A percentile compares a stretch with the other conserved stretches of the same genome.
Evolutionary conservation across 176 grass and related monocot species (phyloP).

Genomic region (Oryza officinalis): DNA sequence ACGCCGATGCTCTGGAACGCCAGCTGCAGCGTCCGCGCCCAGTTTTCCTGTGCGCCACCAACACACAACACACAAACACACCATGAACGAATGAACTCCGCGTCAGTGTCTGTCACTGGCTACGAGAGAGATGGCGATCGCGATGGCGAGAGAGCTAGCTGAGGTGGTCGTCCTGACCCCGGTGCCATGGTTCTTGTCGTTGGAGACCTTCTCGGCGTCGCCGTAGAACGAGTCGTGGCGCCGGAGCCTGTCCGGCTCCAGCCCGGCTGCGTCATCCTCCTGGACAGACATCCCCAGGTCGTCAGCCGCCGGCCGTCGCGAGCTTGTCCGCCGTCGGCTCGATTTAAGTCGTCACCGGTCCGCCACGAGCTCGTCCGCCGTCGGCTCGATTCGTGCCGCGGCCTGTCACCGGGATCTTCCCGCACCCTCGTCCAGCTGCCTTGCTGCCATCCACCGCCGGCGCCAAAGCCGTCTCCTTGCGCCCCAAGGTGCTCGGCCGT

Average conservation of each 20-base stretch:
- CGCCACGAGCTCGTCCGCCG: too few relatives aligned
- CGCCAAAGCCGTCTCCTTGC: too few relatives aligned
- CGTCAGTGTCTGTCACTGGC: neutral
- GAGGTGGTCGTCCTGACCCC: slow-evolving; percentile 32
- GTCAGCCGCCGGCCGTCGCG: too few relatives aligned
- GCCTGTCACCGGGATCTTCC: too few relatives aligned
- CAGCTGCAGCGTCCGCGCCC: slow-evolving; percentile 49
- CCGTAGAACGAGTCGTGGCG: slow-evolving; percentile 52
- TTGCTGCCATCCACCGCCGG: too few relatives aligned
- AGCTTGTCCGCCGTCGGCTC: too few relatives aligned
- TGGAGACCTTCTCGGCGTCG: slow-evolving; percentile 52
- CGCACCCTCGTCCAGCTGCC: too few relatives aligned
- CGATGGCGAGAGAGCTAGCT: neutral
- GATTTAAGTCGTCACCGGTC: too few relatives aligned
- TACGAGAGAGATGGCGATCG: neutral
- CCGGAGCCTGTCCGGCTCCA: neutral
- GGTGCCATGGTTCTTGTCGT: slow-evolving; percentile 31
- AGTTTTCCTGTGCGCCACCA: slow-evolving; percentile 42
- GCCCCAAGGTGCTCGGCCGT: too few relatives aligned
- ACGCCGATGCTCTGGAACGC: slow-evolving; percentile 76
- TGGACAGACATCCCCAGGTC: slow-evolving; percentile 24
- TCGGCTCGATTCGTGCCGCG: too few relatives aligned
- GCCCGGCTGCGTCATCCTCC: neutral
- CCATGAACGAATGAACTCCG: neutral
- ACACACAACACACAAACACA: neutral